Percentiles rank a stretch among this genome's conserved stretches.
phyloP scores from a whole-genome alignment of 2,329 filamentous ascomycete genomes.

The Sporothrix variecibatus region DNA sequence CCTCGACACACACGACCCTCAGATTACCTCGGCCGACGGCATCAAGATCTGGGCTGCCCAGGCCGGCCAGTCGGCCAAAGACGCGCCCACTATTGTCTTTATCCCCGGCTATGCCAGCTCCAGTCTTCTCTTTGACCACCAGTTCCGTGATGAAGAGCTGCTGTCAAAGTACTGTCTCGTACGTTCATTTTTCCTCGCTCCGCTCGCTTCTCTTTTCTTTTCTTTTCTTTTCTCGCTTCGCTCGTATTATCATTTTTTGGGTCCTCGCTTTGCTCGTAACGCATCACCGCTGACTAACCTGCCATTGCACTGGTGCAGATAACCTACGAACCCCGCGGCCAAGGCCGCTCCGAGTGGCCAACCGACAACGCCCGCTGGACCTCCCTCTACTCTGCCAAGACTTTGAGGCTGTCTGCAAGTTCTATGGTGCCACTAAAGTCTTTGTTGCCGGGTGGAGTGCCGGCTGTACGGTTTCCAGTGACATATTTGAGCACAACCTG shows the following conservation, averaged over 20 bases:
- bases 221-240: neutral
- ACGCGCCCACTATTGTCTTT: slow-evolving; percentile 25
- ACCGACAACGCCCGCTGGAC: slow-evolving; percentile 4
- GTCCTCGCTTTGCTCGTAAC: too few relatives aligned
- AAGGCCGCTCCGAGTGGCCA: slow-evolving; percentile 22
- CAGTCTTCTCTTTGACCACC: slow-evolving; percentile 24
- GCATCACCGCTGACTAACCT: too few relatives aligned
- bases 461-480: slow-evolving; percentile 19
- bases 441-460: slow-evolving; percentile 26
- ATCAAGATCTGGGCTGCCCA: slow-evolving; percentile 26
- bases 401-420: slow-evolving; percentile 26
- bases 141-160: slow-evolving; percentile 26
- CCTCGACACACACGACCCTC: slow-evolving; percentile 18
- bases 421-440: slow-evolving; percentile 25
- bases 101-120: slow-evolving; percentile 27
- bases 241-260: neutral
- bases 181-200: neutral
- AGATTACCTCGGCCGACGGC: slow-evolving; percentile 26
- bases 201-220: neutral
- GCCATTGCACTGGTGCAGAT: slow-evolving; percentile 12
- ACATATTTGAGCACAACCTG: slow-evolving; percentile 22
- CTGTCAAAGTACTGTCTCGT: slow-evolving; percentile 26
- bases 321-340: slow-evolving; percentile 26
- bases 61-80: slow-evolving; percentile 20
- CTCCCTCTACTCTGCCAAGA: slow-evolving; percentile 22